A percentile compares a stretch with the other conserved stretches of the same genome.
phyloP scores from a whole-genome alignment of 257 asterid genomes.

The Marsdenia floribunda region DNA sequence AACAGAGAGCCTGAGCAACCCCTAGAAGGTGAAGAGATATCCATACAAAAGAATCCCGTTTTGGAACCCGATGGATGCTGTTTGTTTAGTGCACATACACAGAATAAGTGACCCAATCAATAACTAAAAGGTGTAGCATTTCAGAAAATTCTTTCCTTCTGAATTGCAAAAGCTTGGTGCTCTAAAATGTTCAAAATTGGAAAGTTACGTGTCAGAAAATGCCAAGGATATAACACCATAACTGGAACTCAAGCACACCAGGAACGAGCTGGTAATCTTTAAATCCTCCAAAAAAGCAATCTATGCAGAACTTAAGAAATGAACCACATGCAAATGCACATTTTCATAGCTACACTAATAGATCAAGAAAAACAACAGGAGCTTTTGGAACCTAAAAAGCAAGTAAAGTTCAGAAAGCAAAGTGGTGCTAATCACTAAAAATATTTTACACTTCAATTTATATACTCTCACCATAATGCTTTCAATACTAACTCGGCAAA shows the following conservation, averaged over 20 bases:
- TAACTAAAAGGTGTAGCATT: not conserved
- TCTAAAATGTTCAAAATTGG: no score
- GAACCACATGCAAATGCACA: not conserved
- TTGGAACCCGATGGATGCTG: not conserved
- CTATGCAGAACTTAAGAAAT: not conserved
- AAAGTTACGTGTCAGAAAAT: not conserved
- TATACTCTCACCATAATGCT: slow-evolving; percentile 32
- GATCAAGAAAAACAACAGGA: not conserved
- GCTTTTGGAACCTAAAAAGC: not conserved
- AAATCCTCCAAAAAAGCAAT: not conserved
- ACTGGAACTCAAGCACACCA: not conserved
- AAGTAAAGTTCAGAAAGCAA: not conserved
- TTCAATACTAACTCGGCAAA: slow-evolving; percentile 29
- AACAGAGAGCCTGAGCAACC: not conserved
- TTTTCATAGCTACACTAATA: not conserved
- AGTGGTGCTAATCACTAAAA: not conserved
- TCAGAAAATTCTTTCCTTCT: no score
- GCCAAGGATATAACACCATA: not conserved
- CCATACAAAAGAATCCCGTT: not conserved
- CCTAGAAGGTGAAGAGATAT: not conserved
- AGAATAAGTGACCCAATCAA: not conserved
- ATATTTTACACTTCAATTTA: slow-evolving; percentile 14
- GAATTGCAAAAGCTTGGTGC: not conserved
- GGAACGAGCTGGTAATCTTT: not conserved
- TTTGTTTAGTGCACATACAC: not conserved